These are phyloP conservation scores for Xylariomycetidae sp. DNA, from an alignment of 2,329 filamentous ascomycete species.

Conservation along the genomic window DNA sequence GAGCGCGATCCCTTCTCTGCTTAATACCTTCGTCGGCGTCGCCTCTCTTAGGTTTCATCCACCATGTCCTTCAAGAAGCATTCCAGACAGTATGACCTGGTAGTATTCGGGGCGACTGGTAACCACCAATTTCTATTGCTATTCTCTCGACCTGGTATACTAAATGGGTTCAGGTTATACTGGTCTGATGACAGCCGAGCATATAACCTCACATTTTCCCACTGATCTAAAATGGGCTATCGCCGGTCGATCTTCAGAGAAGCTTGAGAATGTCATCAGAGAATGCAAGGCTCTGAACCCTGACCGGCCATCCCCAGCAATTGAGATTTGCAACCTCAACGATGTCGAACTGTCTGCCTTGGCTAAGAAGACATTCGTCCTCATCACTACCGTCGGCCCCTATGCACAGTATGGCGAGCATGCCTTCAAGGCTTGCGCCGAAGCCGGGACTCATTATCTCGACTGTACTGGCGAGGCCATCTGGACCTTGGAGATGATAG, in stretches of 20 bases:
- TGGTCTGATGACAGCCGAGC: conserved; percentile 26
- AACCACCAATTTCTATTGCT: conserved; percentile 7
- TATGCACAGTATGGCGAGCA: conserved; percentile 53
- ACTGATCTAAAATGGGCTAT: conserved; percentile 27
- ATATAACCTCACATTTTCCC: conserved; percentile 24
- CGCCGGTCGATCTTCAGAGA: conserved; percentile 28
- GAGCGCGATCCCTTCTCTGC: neutral
- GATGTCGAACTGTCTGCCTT: conserved; percentile 42
- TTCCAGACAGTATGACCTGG: conserved; percentile 50
- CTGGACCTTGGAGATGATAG: conserved; percentile 56
- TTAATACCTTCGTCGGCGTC: neutral
- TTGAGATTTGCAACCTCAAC: conserved; percentile 48
- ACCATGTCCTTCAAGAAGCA: conserved; percentile 46
- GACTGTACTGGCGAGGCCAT: conserved; percentile 59
- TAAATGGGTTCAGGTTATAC: conserved; percentile 23
- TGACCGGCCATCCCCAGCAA: conserved; percentile 51
- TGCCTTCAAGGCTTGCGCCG: conserved; percentile 57
- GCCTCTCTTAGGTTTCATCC: conserved; percentile 1
- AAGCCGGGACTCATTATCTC: conserved; percentile 60
- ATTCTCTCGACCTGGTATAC: neutral
- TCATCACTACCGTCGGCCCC: conserved; percentile 58
- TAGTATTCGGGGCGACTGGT: conserved; percentile 57
- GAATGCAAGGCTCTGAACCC: conserved; percentile 63
- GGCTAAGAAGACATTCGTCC: conserved; percentile 50
- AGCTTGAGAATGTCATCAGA: conserved; percentile 64